Conservation (phyloP, 805 yeast species). For the Millerozyma acaciae region DNA sequence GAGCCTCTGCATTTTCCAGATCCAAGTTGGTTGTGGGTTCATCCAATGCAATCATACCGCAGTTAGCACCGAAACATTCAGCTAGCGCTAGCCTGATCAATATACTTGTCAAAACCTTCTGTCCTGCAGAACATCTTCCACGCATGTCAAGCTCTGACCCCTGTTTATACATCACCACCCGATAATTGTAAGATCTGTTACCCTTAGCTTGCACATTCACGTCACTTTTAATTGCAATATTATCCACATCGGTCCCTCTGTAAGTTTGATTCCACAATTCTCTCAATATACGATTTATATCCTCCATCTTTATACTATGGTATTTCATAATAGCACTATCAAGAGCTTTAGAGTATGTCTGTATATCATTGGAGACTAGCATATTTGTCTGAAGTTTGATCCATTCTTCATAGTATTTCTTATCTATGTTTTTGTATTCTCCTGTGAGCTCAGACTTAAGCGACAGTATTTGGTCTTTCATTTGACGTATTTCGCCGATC, state of each 20-base stretch:
- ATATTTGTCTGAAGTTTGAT: slow-evolving; percentile 71
- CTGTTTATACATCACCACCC: slow-evolving; percentile 93
- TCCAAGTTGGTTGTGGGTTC: slow-evolving; percentile 98
- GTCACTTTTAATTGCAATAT: slow-evolving; percentile 82
- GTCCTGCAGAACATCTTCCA: slow-evolving; percentile 98
- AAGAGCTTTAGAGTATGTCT: slow-evolving; percentile 75
- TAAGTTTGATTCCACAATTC: slow-evolving; percentile 94
- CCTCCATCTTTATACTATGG: slow-evolving; percentile 88
- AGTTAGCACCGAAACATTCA: slow-evolving; percentile 90
- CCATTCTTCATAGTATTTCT: slow-evolving; percentile 63
- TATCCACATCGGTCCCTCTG: slow-evolving; percentile 92
- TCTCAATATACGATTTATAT: slow-evolving; percentile 80
- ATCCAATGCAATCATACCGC: slow-evolving; percentile 94
- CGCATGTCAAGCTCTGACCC: slow-evolving; percentile 95
- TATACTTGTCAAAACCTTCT: slow-evolving; percentile 88
- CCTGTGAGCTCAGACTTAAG: slow-evolving; percentile 57
- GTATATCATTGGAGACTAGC: slow-evolving; percentile 76
- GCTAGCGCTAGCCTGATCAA: slow-evolving; percentile 88
- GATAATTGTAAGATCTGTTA: slow-evolving; percentile 76
- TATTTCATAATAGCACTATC: slow-evolving; percentile 92
- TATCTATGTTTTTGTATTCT: slow-evolving; percentile 69
- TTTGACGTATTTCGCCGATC: slow-evolving; percentile 80
- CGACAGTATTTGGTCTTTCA: slow-evolving; percentile 63
- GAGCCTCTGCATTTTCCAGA: slow-evolving; percentile 78
- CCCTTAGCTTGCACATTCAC: slow-evolving; percentile 48